phyloP scores from a whole-genome alignment of 129 eudicot genomes.

The Oenanthe sinensis region DNA sequence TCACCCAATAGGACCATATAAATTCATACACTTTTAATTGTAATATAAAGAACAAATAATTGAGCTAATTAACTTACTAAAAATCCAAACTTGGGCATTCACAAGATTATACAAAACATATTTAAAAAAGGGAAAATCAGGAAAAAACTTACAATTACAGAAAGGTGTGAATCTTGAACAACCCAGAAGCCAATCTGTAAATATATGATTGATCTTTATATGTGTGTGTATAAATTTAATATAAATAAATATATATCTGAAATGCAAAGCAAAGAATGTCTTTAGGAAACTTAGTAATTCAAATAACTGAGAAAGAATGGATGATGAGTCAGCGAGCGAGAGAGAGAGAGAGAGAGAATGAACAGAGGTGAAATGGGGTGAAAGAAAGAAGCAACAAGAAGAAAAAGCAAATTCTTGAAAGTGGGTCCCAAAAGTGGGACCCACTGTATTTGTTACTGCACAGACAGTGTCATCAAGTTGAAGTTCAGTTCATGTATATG shows the following conservation, averaged over 20 bases:
- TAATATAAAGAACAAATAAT: background rate
- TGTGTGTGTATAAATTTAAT: background rate
- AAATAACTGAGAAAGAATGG: constrained; percentile 1
- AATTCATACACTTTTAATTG: background rate
- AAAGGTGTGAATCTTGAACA: background rate
- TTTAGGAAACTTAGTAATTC: background rate
- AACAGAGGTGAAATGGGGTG: background rate
- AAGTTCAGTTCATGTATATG: background rate
- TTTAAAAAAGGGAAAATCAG: background rate
- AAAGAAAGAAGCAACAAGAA: background rate
- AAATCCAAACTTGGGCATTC: background rate
- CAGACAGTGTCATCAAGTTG: background rate
- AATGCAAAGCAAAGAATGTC: constrained; percentile 13
- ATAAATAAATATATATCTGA: background rate
- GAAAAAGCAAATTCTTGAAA: constrained; percentile 3
- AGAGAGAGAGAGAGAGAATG: background rate
- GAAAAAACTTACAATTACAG: background rate
- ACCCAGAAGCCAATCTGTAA: background rate
- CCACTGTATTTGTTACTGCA: background rate
- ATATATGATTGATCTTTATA: background rate
- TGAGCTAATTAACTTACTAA: background rate
- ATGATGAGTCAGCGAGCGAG: constrained; percentile 1
- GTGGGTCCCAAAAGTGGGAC: background rate
- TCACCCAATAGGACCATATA: background rate
- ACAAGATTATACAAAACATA: background rate